Percentiles rank a stretch among this genome's conserved stretches.
phyloP scores from a whole-genome alignment of 2,329 filamentous ascomycete species.

The Monilinia aucupariae region DNA sequence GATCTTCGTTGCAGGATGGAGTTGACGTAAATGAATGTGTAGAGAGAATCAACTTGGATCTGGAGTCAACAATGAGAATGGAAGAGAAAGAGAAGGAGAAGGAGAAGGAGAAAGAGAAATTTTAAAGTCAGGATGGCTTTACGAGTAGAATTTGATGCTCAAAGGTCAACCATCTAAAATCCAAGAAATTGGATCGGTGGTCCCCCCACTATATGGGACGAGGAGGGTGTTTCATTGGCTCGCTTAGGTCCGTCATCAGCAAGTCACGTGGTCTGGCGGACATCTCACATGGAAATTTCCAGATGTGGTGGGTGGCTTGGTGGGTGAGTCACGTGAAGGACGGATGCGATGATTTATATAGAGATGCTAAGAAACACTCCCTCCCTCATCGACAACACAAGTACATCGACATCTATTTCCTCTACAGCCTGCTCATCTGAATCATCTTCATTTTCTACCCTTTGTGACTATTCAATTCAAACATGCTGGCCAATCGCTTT shows the following conservation, averaged over 20 bases:
- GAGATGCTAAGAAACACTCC: too few relatives aligned
- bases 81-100: slow-evolving; percentile 13
- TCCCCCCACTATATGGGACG: not conserved
- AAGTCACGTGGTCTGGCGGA: not conserved
- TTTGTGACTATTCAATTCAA: too few relatives aligned
- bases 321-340: too few relatives aligned
- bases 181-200: slow-evolving; percentile 2
- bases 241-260: not conserved
- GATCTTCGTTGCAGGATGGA: not conserved
- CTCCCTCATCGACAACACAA: too few relatives aligned
- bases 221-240: not conserved
- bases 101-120: slow-evolving; percentile 7
- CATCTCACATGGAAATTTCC: slow-evolving; percentile 10
- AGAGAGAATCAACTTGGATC: slow-evolving; percentile 23
- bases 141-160: slow-evolving; percentile 14
- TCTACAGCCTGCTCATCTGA: too few relatives aligned
- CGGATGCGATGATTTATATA: too few relatives aligned
- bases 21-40: slow-evolving; percentile 23
- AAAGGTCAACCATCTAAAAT: slow-evolving; percentile 1
- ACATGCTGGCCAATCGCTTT: not conserved
- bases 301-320: too few relatives aligned
- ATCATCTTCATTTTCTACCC: too few relatives aligned
- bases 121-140: slow-evolving; percentile 7
- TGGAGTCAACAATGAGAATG: not conserved
- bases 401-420: too few relatives aligned